These are phyloP conservation scores for Geotrichum restrictum DNA, from an alignment of 1,139 yeast genomes.

Conservation along the genomic window DNA sequence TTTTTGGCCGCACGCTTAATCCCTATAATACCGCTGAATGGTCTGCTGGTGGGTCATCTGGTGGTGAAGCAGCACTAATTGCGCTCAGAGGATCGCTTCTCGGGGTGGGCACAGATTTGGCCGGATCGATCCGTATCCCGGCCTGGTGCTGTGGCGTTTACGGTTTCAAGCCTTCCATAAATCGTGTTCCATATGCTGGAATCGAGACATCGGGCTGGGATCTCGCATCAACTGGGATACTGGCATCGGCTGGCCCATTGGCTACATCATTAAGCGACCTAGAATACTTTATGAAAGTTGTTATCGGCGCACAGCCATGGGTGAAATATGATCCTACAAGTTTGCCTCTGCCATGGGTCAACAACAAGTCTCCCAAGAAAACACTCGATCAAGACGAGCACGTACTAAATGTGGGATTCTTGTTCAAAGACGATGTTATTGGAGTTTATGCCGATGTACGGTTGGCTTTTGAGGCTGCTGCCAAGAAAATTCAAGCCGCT, in stretches of 20 bases:
- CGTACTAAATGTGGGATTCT: constrained; percentile 13
- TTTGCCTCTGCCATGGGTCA: constrained; percentile 50
- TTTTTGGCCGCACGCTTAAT: constrained; percentile 50
- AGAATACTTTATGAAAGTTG: constrained; percentile 51
- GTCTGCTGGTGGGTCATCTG: constrained; percentile 57
- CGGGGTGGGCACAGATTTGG: constrained; percentile 64
- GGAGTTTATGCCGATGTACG: constrained; percentile 14
- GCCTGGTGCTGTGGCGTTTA: constrained; percentile 53
- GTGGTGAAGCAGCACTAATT: constrained; percentile 59
- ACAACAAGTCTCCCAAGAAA: neutral
- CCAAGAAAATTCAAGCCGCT: constrained; percentile 7
- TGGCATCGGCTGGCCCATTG: constrained; percentile 48
- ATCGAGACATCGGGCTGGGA: constrained; percentile 30
- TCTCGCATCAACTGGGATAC: constrained; percentile 31
- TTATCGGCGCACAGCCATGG: constrained; percentile 57
- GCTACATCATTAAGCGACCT: constrained; percentile 53
- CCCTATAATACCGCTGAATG: constrained; percentile 44
- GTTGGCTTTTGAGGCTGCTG: constrained; percentile 7
- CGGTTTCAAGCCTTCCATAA: constrained; percentile 51
- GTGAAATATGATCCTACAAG: constrained; percentile 45
- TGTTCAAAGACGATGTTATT: constrained; percentile 11
- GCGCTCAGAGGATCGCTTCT: constrained; percentile 48
- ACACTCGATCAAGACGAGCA: neutral
- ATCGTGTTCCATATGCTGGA: constrained; percentile 43
- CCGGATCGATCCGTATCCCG: constrained; percentile 60